phyloP scores from a whole-genome alignment of 805 yeast species.

The Candida anglica region DNA sequence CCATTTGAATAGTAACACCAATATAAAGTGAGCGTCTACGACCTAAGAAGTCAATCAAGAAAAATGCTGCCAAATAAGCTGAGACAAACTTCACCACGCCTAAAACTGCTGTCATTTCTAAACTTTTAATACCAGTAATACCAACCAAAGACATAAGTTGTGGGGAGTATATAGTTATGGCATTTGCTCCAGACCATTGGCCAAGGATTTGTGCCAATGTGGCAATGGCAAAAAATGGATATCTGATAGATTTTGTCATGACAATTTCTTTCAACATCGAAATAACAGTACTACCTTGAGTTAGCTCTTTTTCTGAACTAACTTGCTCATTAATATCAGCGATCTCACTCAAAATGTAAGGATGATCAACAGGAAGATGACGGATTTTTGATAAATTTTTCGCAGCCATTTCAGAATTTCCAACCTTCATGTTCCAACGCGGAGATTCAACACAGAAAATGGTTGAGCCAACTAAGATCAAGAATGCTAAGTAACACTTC shows the following conservation, averaged over 20 bases:
- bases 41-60: conserved; percentile 51
- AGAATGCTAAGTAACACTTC: conserved; percentile 47
- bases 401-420: conserved; percentile 37
- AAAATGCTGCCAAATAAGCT: conserved; percentile 49
- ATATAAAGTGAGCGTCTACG: conserved; percentile 45
- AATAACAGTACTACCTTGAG: conserved; percentile 15
- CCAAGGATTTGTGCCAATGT: conserved; percentile 43
- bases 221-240: conserved; percentile 43
- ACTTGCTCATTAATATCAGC: conserved; percentile 49
- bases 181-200: conserved; percentile 60
- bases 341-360: conserved; percentile 47
- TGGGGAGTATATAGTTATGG: conserved; percentile 55
- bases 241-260: conserved; percentile 35
- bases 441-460: conserved; percentile 46
- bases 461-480: conserved; percentile 37
- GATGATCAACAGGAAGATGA: conserved; percentile 42
- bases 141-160: conserved; percentile 48
- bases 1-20: conserved; percentile 45
- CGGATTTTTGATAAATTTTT: conserved; percentile 39
- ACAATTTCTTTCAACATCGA: conserved; percentile 29
- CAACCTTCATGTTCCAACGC: conserved; percentile 46
- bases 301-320: conserved; percentile 26
- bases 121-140: conserved; percentile 34
- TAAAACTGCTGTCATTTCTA: conserved; percentile 47
- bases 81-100: conserved; percentile 51